Percentiles rank a stretch among this genome's conserved stretches.
Evolutionary conservation across 768 basidiomycete genomes (phyloP).

Genomic region (Crepidotus variabilis): DNA sequence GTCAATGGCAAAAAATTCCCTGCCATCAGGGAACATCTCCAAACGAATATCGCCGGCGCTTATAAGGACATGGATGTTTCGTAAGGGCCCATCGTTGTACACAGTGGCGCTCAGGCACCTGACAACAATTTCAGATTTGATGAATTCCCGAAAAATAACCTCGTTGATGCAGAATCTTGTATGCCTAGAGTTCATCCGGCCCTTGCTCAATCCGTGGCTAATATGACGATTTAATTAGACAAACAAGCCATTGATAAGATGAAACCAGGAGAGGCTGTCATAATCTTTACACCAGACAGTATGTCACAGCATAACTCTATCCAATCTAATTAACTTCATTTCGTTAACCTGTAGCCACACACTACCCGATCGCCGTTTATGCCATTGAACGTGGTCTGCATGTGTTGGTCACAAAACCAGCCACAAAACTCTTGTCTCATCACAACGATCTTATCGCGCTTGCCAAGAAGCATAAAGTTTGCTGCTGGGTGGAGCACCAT

Average conservation of each 20-base stretch:
- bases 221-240: constrained; percentile 45
- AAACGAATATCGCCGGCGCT: constrained; percentile 75
- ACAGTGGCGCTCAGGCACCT: background rate
- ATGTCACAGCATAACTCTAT: constrained; percentile 20
- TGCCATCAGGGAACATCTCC: constrained; percentile 74
- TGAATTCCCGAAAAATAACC: constrained; percentile 69
- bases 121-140: constrained; percentile 53
- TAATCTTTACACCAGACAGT: constrained; percentile 93
- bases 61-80: constrained; percentile 87
- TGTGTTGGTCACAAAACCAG: constrained; percentile 91
- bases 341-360: constrained; percentile 55
- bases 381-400: constrained; percentile 85
- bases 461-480: constrained; percentile 74
- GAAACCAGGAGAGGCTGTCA: constrained; percentile 80
- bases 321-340: background rate
- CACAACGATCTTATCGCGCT: constrained; percentile 76
- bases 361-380: constrained; percentile 80
- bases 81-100: constrained; percentile 36
- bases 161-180: constrained; percentile 81
- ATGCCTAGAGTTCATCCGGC: constrained; percentile 24
- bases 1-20: constrained; percentile 88
- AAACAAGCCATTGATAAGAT: constrained; percentile 77
- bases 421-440: constrained; percentile 80
- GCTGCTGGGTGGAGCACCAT: constrained; percentile 95
- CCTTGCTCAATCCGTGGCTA: background rate